Conservation (phyloP, 148 eudicot genomes). For the Heliosperma pusillum region DNA sequence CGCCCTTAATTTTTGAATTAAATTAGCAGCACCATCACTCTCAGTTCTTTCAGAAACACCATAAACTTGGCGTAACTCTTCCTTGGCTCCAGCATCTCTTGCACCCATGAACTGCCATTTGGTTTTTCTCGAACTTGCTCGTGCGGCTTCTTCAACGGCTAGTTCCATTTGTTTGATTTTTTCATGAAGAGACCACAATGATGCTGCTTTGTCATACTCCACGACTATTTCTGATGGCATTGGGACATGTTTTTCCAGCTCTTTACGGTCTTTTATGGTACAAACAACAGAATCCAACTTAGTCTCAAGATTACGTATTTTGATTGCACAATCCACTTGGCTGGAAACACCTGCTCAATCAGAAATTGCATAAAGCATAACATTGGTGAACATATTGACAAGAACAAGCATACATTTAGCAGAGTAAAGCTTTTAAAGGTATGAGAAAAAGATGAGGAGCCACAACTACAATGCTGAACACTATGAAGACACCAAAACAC, state of each 20-base stretch:
- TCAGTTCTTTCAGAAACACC: conserved; percentile 99
- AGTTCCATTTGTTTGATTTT: conserved; percentile 89
- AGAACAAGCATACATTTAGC: neutral
- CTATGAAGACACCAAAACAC: neutral
- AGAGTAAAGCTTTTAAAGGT: too few relatives aligned
- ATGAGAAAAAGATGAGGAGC: neutral
- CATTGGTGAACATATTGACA: neutral
- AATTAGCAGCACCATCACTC: conserved; percentile 97
- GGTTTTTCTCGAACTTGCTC: conserved; percentile 81
- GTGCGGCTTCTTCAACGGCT: conserved; percentile 88
- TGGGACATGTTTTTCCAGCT: conserved; percentile 96
- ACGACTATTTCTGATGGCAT: conserved; percentile 93
- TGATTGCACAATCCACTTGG: conserved; percentile 96
- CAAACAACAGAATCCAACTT: conserved; percentile 93
- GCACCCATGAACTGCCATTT: conserved; percentile 99
- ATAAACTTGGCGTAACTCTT: conserved; percentile 90
- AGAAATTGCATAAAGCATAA: conserved; percentile 10
- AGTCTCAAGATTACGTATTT: conserved; percentile 92
- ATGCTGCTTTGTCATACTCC: conserved; percentile 89
- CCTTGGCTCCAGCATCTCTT: conserved; percentile 97
- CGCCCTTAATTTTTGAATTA: conserved; percentile 95
- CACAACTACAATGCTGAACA: conserved; percentile 2
- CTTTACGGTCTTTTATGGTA: conserved; percentile 94
- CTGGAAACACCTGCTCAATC: conserved; percentile 79
- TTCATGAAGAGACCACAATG: conserved; percentile 87